These are phyloP conservation scores for Tetrahymena borealis DNA, from an alignment of 73 alveolate species.

Conservation along the genomic window DNA sequence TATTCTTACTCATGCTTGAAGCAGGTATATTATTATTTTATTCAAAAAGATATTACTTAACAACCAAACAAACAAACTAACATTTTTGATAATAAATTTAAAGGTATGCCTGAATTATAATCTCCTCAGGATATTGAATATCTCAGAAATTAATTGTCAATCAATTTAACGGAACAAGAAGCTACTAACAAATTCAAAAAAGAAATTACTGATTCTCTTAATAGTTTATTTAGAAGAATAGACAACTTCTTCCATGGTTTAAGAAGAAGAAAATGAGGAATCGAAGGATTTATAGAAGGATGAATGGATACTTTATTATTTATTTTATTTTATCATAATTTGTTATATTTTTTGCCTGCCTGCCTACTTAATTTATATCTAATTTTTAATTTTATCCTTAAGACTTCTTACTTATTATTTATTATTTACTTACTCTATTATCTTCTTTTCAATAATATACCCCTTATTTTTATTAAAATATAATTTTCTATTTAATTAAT, in stretches of 20 bases:
- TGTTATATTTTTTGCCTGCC: too few relatives aligned
- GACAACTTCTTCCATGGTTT: conserved; percentile 51
- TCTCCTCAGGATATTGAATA: conserved; percentile 61
- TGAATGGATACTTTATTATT: too few relatives aligned
- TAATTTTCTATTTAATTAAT: too few relatives aligned
- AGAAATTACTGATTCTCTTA: conserved; percentile 49
- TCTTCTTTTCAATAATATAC: too few relatives aligned
- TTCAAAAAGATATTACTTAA: too few relatives aligned
- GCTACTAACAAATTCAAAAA: conserved; percentile 62
- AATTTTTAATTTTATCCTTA: too few relatives aligned
- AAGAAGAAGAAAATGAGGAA: conserved; percentile 26
- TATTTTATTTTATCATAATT: too few relatives aligned
- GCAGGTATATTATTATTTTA: conserved; percentile 46
- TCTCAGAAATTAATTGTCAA: conserved; percentile 36
- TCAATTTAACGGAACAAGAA: conserved; percentile 55
- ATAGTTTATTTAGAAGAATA: conserved; percentile 50
- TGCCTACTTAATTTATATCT: too few relatives aligned
- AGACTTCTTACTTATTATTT: too few relatives aligned
- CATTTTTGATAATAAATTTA: not conserved
- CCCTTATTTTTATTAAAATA: too few relatives aligned
- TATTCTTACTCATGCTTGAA: conserved; percentile 78
- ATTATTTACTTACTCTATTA: too few relatives aligned
- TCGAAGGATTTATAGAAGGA: not conserved
- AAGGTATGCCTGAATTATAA: conserved; percentile 77
- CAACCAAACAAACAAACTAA: too few relatives aligned